Conservation (phyloP, 2,329 filamentous ascomycete species). For the Cladorrhinum sp. region DNA sequence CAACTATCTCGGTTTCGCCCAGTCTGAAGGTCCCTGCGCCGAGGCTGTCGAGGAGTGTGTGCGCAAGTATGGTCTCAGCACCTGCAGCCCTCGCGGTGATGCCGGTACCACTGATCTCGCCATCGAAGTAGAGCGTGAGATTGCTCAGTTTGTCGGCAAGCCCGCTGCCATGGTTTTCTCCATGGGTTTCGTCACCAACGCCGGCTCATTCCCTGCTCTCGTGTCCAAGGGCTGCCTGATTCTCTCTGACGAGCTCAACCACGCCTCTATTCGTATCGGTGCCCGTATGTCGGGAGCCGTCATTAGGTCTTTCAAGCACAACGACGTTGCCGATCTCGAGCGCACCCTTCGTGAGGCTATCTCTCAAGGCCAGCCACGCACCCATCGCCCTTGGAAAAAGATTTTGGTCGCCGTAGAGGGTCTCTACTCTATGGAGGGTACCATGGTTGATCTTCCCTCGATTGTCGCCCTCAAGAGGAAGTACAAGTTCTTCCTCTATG, state of each 20-base stretch:
- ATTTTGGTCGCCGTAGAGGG: constrained; percentile 95
- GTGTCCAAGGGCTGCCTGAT: constrained; percentile 91
- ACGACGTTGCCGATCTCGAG: constrained; percentile 88
- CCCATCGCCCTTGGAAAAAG: constrained; percentile 99
- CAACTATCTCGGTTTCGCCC: constrained; percentile 97
- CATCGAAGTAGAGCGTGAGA: constrained; percentile 81
- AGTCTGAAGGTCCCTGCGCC: constrained; percentile 94
- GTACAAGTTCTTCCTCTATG: constrained; percentile 95
- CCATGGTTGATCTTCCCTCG: constrained; percentile 95
- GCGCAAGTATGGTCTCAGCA: constrained; percentile 79
- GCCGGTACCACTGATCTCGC: constrained; percentile 84
- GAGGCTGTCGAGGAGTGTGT: constrained; percentile 86
- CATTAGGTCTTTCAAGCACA: constrained; percentile 96
- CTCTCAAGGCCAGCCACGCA: constrained; percentile 93
- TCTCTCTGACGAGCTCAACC: constrained; percentile 95
- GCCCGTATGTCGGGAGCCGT: constrained; percentile 91
- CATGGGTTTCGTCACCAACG: constrained; percentile 98
- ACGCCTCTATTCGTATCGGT: constrained; percentile 94
- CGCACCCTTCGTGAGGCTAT: constrained; percentile 84
- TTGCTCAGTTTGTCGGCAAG: constrained; percentile 92
- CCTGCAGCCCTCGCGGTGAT: constrained; percentile 78
- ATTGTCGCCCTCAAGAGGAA: constrained; percentile 83
- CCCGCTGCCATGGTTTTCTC: constrained; percentile 95
- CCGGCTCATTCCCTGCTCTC: constrained; percentile 85
- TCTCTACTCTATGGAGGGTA: constrained; percentile 98